Base-by-base conservation (phyloP, 768 basidiomycete genomes). In the Tylopilus felleus region DNA sequence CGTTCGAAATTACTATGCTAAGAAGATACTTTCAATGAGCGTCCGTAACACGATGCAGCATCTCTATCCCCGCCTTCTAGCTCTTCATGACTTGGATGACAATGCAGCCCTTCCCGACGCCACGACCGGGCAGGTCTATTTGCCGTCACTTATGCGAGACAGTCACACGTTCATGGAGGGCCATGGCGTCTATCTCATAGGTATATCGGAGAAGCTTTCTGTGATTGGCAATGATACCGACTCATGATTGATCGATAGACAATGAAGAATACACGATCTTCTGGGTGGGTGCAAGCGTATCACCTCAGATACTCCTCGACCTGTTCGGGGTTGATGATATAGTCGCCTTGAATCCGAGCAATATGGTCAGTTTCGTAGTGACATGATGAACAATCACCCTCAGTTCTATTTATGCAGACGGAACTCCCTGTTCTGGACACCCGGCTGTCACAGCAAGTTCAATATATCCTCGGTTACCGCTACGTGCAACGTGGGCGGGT, bases 171-270 rank as follows among this genome's bases (percentile, higher is more conserved):
- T 86, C 60, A 98, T 99, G 97, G 84, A 92, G 65, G 81, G 82
- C 2, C 78, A 90, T 61, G 97, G 97, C 0, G 75, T 97, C n/a
- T 99, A 98, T 72, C 76, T 98, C 42, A 85, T 96, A 57, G 90
- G 96, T 94, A 60, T 48, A 80, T 68, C 12, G 14, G 9, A 47
- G 51, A 56, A 58, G 46, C 38, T 33, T 50, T 53, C 39, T 40
- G 38, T 47, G 44, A 59, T 52, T 54, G 57, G 53, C n/a, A 49
- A 55, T 60, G 56, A 61, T 56, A 53, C 16, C 28, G 5, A 46
- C 51, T 55, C 29, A 55, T 38, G 27, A 23, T 45, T 35, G 3
- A 33, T 59, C 48, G 49, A 57, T 65, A 96, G 94, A 92, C 67
- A 96, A 96, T 64, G 93, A 92, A 48, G 93, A 94, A 62, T 71